A percentile compares a stretch with the other conserved stretches of the same genome.
Evolutionary conservation across 345 rosid species (phyloP).

Genomic region (Rhizophora mangle): DNA sequence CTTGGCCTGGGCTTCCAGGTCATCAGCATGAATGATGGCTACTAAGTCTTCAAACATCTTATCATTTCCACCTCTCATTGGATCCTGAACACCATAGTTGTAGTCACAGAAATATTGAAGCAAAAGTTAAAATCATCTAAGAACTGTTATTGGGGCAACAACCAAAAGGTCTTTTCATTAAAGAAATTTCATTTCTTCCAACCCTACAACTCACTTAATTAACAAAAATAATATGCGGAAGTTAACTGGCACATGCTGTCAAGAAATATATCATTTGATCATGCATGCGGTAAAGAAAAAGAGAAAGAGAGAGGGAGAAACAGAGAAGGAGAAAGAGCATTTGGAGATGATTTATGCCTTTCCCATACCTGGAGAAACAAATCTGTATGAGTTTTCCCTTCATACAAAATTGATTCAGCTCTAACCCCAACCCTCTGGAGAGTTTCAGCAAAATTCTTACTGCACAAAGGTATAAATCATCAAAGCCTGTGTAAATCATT

Average conservation of each 20-base stretch:
- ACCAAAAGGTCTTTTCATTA: not conserved
- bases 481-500: conserved; percentile 6
- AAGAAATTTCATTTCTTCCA: not conserved
- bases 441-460: conserved; percentile 71
- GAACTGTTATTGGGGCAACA: no score
- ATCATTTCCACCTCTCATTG: conserved; percentile 95
- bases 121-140: no score
- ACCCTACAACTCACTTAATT: no score
- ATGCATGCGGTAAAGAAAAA: no score
- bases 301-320: no score
- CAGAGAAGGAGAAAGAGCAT: no score
- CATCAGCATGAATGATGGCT: conserved; percentile 52
- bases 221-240: no score
- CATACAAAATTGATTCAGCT: conserved; percentile 70
- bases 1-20: conserved; percentile 49
- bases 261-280: no score
- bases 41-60: conserved; percentile 85
- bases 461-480: conserved; percentile 27
- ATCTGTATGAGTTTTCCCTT: conserved; percentile 94
- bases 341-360: no score
- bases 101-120: no score
- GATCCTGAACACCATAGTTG: conserved; percentile 51
- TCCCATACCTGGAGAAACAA: conserved; percentile 74
- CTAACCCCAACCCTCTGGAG: conserved; percentile 68
- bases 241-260: no score